Base-by-base conservation (phyloP, 2,329 filamentous ascomycete species). In the Trichoderma endophyticum region DNA sequence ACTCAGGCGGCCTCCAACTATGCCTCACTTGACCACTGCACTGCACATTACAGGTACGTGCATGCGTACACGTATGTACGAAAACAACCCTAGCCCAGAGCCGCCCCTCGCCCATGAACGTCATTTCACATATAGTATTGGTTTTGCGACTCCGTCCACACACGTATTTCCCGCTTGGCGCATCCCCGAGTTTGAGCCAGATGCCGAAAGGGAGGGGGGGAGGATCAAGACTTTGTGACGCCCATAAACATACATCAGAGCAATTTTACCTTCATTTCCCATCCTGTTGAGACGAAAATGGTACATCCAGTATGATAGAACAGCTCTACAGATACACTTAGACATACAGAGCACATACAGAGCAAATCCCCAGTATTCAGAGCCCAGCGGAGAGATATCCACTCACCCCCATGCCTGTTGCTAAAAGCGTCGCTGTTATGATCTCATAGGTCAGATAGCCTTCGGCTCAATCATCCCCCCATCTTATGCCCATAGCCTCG, bases 361-460 rank as follows among this genome's bases (percentile, higher is more conserved):
- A n/a, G 43, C n/a, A 48, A 18, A 18, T 39, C 36, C 36, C 36
- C 36, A 39, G 43, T 24, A 51, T 51, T 12, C 18, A 60, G 18
- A 51, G 24, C 26, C 61, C 6, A 28, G 28, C 26, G 36, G 36
- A 39, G 15, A 64, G 18, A 3, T n/a, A 7, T 43, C 62, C 39
- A 56, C 43, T 51, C n/a, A 21, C 43, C 43, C 36, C 43, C 43
- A 66, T 14, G 34, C 28, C 24, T 14, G 64, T n/a, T 63, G 64
- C 64, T 51, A 39, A 18, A 67, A 67, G 32, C 64, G 32, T 56
- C 51, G 30, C 64, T 4, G 14, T 7, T 57, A 57, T 67, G 64
- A 67, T 67, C 64, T 67, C 64, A 67, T 67, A 57, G 64, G 30
- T 26, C 48, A 67, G 51, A 57, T 57, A 67, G 36, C 24, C 48